A percentile compares a stretch with the other conserved stretches of the same genome.
Conservation (phyloP, 768 basidiomycete genomes). For the Mrakia gelida region DNA sequence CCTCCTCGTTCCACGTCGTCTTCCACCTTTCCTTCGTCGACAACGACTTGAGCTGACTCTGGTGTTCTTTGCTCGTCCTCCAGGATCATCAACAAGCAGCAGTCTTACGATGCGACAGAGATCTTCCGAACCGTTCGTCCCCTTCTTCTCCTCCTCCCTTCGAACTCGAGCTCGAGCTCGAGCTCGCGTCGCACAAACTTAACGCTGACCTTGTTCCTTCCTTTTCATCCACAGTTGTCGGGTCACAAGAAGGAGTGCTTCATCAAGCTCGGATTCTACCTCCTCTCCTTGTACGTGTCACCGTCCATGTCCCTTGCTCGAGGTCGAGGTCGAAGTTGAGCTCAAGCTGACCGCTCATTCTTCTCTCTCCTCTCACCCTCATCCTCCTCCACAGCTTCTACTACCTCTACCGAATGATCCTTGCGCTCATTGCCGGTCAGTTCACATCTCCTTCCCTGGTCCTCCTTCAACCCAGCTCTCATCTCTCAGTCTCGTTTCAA, state of each 20-base stretch:
- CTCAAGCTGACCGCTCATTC: neutral
- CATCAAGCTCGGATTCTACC: conserved; percentile 69
- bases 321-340: neutral
- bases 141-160: neutral
- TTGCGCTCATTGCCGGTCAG: conserved; percentile 43
- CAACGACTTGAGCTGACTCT: neutral
- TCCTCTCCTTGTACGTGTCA: conserved; percentile 49
- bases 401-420: conserved; percentile 40
- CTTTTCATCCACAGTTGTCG: conserved; percentile 41
- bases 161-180: neutral
- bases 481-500: neutral
- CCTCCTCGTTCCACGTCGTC: neutral
- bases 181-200: neutral
- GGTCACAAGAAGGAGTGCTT: conserved; percentile 96
- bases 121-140: conserved; percentile 80
- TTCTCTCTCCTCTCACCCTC: conserved; percentile 31
- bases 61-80: neutral
- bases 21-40: neutral
- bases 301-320: conserved; percentile 63
- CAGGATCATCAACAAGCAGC: conserved; percentile 85
- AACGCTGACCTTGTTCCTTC: neutral
- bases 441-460: neutral
- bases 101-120: conserved; percentile 99
- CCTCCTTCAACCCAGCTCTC: neutral
- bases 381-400: conserved; percentile 39